Conservation (phyloP, 1,139 yeast species). For the Candida tunisiensis region DNA sequence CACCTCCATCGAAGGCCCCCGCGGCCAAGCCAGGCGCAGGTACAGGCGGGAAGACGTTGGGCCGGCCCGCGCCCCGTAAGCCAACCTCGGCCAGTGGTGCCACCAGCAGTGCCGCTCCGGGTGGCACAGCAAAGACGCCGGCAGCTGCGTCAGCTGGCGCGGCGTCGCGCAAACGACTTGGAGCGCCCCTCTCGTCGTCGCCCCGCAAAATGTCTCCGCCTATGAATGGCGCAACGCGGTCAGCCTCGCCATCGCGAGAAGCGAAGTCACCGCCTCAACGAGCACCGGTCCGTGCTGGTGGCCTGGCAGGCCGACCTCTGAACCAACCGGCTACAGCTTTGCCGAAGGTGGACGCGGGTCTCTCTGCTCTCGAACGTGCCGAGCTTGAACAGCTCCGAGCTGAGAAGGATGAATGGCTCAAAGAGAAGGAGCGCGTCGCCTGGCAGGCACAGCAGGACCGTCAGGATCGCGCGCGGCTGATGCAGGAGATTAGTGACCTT, state of each 20-base stretch:
- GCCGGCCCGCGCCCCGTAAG: constrained; percentile 2
- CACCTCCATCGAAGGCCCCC: too few species aligned
- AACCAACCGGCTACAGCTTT: constrained; percentile 4
- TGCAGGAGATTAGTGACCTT: constrained; percentile 26
- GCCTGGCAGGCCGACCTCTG: constrained; percentile 4
- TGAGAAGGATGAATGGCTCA: constrained; percentile 36
- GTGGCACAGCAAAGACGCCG: too few species aligned
- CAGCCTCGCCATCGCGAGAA: constrained; percentile 7
- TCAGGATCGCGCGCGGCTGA: constrained; percentile 26
- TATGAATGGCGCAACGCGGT: constrained; percentile 5
- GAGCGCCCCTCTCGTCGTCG: constrained; percentile 3
- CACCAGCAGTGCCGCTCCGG: too few species aligned
- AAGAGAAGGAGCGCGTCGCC: constrained; percentile 26
- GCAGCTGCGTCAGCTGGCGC: too few species aligned
- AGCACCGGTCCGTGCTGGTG: constrained; percentile 4
- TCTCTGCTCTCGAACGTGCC: constrained; percentile 23
- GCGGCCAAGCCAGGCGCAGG: constrained; percentile 7
- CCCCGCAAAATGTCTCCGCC: constrained; percentile 4
- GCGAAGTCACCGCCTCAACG: too few species aligned
- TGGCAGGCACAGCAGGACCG: constrained; percentile 26
- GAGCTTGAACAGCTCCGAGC: constrained; percentile 36
- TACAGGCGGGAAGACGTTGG: constrained; percentile 2
- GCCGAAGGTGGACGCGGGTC: constrained; percentile 8
- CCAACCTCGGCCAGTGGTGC: constrained; percentile 8
- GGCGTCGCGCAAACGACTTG: too few species aligned